Evolutionary conservation across 768 basidiomycete genomes (phyloP).

Genomic region (Jaapia argillacea): DNA sequence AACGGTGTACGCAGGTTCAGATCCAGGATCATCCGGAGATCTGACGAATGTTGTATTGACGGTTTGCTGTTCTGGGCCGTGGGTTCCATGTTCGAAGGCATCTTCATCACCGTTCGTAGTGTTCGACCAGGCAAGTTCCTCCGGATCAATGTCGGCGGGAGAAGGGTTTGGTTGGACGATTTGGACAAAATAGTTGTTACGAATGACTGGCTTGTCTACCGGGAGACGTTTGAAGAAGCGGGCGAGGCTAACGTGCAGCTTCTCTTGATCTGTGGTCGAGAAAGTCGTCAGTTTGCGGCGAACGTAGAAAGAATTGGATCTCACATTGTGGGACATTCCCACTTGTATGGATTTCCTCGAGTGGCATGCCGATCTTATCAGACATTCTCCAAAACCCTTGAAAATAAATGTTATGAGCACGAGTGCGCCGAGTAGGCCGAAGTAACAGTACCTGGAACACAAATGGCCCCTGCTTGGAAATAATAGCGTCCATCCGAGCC

Average conservation of each 20-base stretch:
- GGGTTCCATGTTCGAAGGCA: constrained; percentile 13
- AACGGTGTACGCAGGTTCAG: constrained; percentile 10
- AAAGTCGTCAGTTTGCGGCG: background rate
- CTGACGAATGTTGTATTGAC: background rate
- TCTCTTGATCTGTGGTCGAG: constrained; percentile 38
- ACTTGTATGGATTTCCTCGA: constrained; percentile 62
- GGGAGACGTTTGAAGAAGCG: constrained; percentile 61
- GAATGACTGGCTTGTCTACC: constrained; percentile 57
- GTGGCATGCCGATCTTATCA: constrained; percentile 64
- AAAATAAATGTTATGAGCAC: constrained; percentile 3
- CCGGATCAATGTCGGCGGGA: constrained; percentile 33
- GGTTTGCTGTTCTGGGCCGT: background rate
- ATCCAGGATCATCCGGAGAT: constrained; percentile 16
- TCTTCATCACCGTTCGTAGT: constrained; percentile 49
- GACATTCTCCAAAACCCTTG: constrained; percentile 68
- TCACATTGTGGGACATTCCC: constrained; percentile 69
- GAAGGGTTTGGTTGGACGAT: constrained; percentile 21
- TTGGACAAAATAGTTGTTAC: constrained; percentile 57
- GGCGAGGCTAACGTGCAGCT: constrained; percentile 52
- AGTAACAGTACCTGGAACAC: constrained; percentile 37
- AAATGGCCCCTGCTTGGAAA: constrained; percentile 65
- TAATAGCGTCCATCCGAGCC: constrained; percentile 54
- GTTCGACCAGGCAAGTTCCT: constrained; percentile 57
- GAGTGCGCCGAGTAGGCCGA: background rate
- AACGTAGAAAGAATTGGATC: constrained; percentile 12